A percentile compares a stretch with the other conserved stretches of the same genome.
phyloP scores from a whole-genome alignment of 768 basidiomycete genomes.

The Crucibulum laeve region DNA sequence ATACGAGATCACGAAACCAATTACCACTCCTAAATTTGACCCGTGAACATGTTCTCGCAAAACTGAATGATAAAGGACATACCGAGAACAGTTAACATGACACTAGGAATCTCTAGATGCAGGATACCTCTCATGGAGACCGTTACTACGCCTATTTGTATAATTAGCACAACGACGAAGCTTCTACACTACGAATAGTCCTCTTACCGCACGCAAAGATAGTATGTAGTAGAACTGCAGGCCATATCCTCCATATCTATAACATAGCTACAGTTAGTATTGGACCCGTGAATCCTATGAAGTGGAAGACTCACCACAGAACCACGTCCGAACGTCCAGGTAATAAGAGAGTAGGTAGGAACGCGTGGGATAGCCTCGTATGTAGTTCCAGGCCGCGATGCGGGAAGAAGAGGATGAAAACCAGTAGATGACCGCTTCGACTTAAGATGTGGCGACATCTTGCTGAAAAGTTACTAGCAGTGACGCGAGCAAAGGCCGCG shows the following conservation, averaged over 20 bases:
- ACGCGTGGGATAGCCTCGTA: constrained; percentile 13
- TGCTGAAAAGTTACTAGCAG: too few relatives aligned
- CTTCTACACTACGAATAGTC: neutral
- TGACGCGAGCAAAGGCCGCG: too few relatives aligned
- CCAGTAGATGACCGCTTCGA: constrained; percentile 15
- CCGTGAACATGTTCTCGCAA: neutral
- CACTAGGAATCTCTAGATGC: constrained; percentile 43
- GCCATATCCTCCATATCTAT: constrained; percentile 64
- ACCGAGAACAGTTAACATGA: constrained; percentile 62
- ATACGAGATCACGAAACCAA: constrained; percentile 67
- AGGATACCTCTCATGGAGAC: constrained; percentile 34
- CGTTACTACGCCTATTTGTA: constrained; percentile 33
- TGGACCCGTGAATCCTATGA: neutral
- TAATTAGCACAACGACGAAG: neutral
- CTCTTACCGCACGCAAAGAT: constrained; percentile 44
- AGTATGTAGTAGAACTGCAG: constrained; percentile 60
- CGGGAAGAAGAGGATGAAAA: constrained; percentile 19
- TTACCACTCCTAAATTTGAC: constrained; percentile 35
- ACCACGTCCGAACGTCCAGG: constrained; percentile 27
- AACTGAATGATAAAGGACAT: constrained; percentile 6
- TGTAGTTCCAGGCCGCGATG: constrained; percentile 16
- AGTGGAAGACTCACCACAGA: constrained; percentile 18
- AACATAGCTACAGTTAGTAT: neutral
- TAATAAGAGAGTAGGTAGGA: constrained; percentile 21
- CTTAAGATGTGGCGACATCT: too few relatives aligned